These are phyloP conservation scores for Coemansia sp. DNA, from an alignment of 192 early-diverging fungal genomes.

Conservation along the genomic window DNA sequence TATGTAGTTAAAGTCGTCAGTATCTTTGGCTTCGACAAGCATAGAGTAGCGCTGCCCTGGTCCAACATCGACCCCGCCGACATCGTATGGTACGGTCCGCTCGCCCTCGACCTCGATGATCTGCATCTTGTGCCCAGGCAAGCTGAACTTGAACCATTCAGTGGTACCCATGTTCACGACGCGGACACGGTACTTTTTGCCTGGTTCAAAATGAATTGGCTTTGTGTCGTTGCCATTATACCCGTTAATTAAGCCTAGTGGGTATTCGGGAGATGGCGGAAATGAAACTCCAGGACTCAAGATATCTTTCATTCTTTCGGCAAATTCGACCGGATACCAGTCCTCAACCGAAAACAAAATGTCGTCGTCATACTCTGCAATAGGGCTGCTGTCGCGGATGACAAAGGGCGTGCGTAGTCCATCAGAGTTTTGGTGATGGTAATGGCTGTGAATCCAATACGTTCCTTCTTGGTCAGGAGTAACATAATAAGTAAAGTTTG, in stretches of 20 bases:
- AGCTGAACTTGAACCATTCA: slow-evolving; percentile 14
- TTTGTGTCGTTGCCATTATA: slow-evolving; percentile 8
- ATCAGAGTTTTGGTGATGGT: slow-evolving; percentile 69
- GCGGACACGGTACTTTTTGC: slow-evolving; percentile 20
- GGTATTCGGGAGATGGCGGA: background rate
- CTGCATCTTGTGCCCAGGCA: slow-evolving; percentile 18
- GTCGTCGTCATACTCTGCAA: slow-evolving; percentile 67
- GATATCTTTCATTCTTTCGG: slow-evolving; percentile 39
- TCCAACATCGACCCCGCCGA: slow-evolving; percentile 5
- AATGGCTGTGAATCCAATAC: slow-evolving; percentile 78
- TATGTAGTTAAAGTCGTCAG: slow-evolving; percentile 17
- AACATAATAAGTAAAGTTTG: slow-evolving; percentile 68
- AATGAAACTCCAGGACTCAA: slow-evolving; percentile 39
- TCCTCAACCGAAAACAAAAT: slow-evolving; percentile 63
- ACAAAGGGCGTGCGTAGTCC: slow-evolving; percentile 73
- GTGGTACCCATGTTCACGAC: slow-evolving; percentile 17
- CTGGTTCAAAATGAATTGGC: slow-evolving; percentile 5
- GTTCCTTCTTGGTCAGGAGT: slow-evolving; percentile 67
- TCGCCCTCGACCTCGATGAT: slow-evolving; percentile 17
- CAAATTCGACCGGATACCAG: slow-evolving; percentile 58
- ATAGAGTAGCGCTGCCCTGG: slow-evolving; percentile 28
- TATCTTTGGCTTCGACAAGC: slow-evolving; percentile 14
- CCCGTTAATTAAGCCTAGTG: slow-evolving; percentile 17
- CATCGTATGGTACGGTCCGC: background rate
- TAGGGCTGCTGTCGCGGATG: slow-evolving; percentile 58